Evolutionary conservation across 345 rosid species (phyloP), one percentile per base, ranked within the genome.

Genomic region (Carallia pectinifolia): DNA sequence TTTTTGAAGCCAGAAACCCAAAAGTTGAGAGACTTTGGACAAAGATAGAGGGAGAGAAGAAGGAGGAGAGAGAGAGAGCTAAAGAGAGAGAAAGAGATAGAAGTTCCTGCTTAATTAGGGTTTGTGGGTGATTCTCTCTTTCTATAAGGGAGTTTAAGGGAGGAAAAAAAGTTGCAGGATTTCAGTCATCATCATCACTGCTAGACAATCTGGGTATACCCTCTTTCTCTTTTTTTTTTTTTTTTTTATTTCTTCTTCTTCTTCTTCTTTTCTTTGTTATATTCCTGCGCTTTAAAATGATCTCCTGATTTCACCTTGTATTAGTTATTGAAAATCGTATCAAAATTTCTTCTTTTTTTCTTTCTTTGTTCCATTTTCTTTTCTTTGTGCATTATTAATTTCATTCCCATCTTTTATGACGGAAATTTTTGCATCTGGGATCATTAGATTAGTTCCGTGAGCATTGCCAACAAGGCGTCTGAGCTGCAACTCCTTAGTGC

Each of bases 21-120:
- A 23, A 40, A 54, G 50, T 44, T 44, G 16, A 44, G 50, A 2
- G 17, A 44, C 50, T 44, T 44, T 44, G 50, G 3, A 12, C 50
- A 44, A 4, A 44, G 16, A 44, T 3, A 23, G 23, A 65, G 65
- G 12, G 29, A 34, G 36, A 55, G 55, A 64, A 39, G 40, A 56
- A 50, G 70, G 29, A 33, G 7, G 38, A 30, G 6, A 63, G 19
- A n/a, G 63, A 58, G 29, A 58, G 23, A 23, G 23, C 23, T 23
- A 23, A 23, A 63, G 19, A n/a, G 63, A 66, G 23, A 40, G 66
- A 40, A 8, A 58, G 18, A 58, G 1, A 65, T 47, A 38, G 44
- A 30, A 5, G 55, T 60, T 70, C 67, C n/a, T 40, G 50, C 50
- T 12, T 44, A 44, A 44, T 44, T 60, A 75, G 79, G 79, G 71